phyloP scores from a whole-genome alignment of 176 grass and related monocot species.

The Dendrocalamus sinicus region DNA sequence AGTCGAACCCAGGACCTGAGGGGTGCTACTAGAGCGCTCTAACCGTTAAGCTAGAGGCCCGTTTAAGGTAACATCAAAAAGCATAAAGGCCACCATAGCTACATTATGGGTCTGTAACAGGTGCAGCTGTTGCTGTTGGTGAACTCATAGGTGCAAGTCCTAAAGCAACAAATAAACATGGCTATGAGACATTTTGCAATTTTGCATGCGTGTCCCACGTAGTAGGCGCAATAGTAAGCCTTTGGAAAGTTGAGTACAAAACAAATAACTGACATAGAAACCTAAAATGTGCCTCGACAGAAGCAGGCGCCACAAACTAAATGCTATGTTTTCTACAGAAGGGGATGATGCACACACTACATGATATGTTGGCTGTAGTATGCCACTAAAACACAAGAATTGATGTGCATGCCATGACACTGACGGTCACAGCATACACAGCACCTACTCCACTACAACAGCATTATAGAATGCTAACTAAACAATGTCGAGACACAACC shows the following conservation, averaged over 20 bases:
- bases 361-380: neutral
- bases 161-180: neutral
- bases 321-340: neutral
- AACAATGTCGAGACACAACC: conserved; percentile 1
- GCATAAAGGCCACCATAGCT: neutral
- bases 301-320: neutral
- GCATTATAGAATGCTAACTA: neutral
- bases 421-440: neutral
- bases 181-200: neutral
- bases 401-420: conserved; percentile 26
- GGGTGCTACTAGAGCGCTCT: no score
- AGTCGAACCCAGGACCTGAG: no score
- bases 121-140: neutral
- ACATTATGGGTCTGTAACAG: neutral
- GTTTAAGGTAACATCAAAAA: neutral
- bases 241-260: neutral
- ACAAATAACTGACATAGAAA: conserved; percentile 6
- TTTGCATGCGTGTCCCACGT: neutral
- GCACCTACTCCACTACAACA: neutral
- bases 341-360: neutral
- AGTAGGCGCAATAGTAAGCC: neutral
- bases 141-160: neutral
- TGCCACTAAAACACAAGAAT: conserved; percentile 15
- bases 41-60: no score
- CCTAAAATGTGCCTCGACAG: neutral